Evolutionary conservation across 129 eudicot genomes (phyloP), one percentile per base, ranked within the genome.

Genomic region (sunflower (Helianthus annuus)): DNA sequence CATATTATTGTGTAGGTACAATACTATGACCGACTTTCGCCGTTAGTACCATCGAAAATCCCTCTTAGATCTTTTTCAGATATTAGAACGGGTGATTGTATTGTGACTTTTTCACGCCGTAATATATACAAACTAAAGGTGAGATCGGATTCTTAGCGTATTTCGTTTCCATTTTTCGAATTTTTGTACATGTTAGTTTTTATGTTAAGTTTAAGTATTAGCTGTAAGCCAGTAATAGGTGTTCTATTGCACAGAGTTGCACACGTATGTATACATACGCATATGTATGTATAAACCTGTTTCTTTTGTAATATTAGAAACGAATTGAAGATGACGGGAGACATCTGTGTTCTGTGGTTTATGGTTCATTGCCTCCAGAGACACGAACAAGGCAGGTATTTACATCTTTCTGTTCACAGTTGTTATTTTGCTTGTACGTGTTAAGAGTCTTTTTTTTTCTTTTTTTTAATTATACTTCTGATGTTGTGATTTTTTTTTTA

Each of bases 271-370:
- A 15, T 32, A 59, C 42, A 46, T 6, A 13, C 54, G 10, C 6
- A 2, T 46, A n/a, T 68, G 16, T 14, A 13, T 68, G 17, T 71
- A 27, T 17, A 27, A 4, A 16, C 56, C 27, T 68, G 59, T 34
- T 5, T 64, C 44, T 16, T 75, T n/a, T 73, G 58, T 84, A 29
- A 63, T 71, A 65, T 62, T 89, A 94, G 98, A 85, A 76, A 84
- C 64, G 66, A 84, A 90, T 94, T 69, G 93, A 94, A 77, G 65
- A 29, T 6, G 85, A 66, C 15, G 81, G 85, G 79, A 85, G 73
- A 75, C 98, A 89, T 85, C 80, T 90, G 49, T 94, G 98, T 74
- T 94, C 98, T 79, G 97, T 94, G 39, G 98, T 94, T 72, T 94
- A 94, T 84, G 98, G 98, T 74, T 94, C 98, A 74, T 82, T 94